phyloP scores from a whole-genome alignment of 2,329 filamentous ascomycete genomes.

The Phaeoacremonium minimum region DNA sequence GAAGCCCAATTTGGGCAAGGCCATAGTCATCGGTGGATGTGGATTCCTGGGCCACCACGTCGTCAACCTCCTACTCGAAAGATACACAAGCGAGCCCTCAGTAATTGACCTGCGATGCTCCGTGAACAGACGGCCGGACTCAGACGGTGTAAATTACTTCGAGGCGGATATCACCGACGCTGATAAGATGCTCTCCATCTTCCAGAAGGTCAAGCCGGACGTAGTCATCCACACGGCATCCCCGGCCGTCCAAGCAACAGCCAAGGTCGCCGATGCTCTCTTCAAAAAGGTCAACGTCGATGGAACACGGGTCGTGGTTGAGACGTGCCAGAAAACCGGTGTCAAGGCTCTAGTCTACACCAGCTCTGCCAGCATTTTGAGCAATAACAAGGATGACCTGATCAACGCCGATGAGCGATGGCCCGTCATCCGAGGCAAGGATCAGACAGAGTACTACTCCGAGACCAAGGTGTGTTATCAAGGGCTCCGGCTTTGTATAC shows the following conservation, averaged over 20 bases:
- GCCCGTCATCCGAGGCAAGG: conserved; percentile 67
- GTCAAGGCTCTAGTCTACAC: conserved; percentile 88
- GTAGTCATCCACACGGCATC: conserved; percentile 90
- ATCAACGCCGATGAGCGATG: conserved; percentile 81
- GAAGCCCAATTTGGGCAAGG: conserved; percentile 55
- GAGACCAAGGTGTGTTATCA: conserved; percentile 68
- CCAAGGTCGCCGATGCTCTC: conserved; percentile 52
- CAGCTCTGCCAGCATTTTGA: conserved; percentile 80
- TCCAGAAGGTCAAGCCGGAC: conserved; percentile 66
- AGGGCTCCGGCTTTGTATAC: background rate
- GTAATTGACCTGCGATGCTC: conserved; percentile 70
- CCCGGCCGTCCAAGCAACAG: conserved; percentile 52
- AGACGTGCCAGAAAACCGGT: conserved; percentile 63
- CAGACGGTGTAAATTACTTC: conserved; percentile 59
- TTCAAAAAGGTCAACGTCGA: conserved; percentile 84
- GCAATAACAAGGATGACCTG: conserved; percentile 75
- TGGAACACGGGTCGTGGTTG: conserved; percentile 74
- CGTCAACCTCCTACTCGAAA: conserved; percentile 65
- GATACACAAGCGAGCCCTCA: conserved; percentile 55
- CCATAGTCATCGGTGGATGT: conserved; percentile 78
- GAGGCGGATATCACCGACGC: conserved; percentile 74
- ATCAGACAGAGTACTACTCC: conserved; percentile 79
- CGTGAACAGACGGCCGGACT: conserved; percentile 59
- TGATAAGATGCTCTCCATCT: conserved; percentile 55
- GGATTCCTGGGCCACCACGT: conserved; percentile 83